These are phyloP conservation scores for Pyrus hybrid DNA, from an alignment of 331 rosid genomes.

Conservation along the genomic window DNA sequence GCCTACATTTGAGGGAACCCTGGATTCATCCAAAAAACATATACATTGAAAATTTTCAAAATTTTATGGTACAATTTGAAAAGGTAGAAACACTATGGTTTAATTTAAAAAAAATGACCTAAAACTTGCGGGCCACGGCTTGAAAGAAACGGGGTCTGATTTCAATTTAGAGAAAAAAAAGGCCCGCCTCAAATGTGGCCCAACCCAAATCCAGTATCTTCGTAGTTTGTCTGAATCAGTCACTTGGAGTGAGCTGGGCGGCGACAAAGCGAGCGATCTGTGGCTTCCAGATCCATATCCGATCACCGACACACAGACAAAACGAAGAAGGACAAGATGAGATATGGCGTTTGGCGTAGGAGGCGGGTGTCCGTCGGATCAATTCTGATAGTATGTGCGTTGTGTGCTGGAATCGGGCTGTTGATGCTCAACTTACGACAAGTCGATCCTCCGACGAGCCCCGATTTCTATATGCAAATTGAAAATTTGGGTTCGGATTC, in stretches of 20 bases:
- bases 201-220: not conserved
- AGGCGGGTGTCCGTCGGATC: slow-evolving; percentile 37
- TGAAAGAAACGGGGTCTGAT: too few species aligned
- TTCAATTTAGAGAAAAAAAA: too few species aligned
- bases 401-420: slow-evolving; percentile 40
- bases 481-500: slow-evolving; percentile 12
- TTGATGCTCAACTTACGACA: slow-evolving; percentile 45
- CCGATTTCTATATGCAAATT: slow-evolving; percentile 19
- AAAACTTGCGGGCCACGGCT: not conserved
- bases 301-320: not conserved
- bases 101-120: too few species aligned
- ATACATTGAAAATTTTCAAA: too few species aligned
- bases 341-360: slow-evolving; percentile 51
- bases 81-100: too few species aligned
- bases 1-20: too few species aligned
- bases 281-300: not conserved
- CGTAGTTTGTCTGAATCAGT: not conserved
- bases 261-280: not conserved
- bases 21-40: too few species aligned
- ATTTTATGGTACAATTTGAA: too few species aligned
- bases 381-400: slow-evolving; percentile 39
- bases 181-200: too few species aligned
- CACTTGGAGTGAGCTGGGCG: not conserved
- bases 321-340: slow-evolving; percentile 19
- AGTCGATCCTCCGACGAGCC: slow-evolving; percentile 40